Evolutionary conservation across 306 rosid genomes (phyloP).

Genomic region (Quercus wislizeni): DNA sequence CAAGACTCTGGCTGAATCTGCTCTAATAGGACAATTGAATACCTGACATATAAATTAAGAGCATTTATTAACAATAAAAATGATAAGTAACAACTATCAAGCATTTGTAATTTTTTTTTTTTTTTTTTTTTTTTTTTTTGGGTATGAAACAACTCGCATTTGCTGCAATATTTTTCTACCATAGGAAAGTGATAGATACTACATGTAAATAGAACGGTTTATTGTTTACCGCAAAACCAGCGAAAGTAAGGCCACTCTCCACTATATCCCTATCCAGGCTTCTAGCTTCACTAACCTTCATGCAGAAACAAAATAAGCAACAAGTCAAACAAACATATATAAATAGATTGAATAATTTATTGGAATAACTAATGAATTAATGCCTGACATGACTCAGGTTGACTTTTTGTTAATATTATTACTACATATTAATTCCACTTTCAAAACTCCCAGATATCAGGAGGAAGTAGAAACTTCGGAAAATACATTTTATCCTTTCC

Average conservation of each 20-base stretch:
- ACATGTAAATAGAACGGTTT: conserved; percentile 8
- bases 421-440: too few species aligned
- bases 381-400: not conserved
- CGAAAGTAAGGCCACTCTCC: conserved; percentile 82
- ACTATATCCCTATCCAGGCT: conserved; percentile 95
- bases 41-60: conserved; percentile 58
- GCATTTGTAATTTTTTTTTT: not conserved
- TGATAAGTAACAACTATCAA: conserved; percentile 6
- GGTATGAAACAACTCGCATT: not conserved
- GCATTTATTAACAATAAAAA: conserved; percentile 22
- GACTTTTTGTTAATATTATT: not conserved
- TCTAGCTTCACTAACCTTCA: conserved; percentile 99
- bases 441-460: not conserved
- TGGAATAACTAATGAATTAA: not conserved
- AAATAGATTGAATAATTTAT: not conserved
- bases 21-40: conserved; percentile 93
- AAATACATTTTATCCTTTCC: not conserved
- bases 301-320: conserved; percentile 29
- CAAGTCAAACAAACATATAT: conserved; percentile 2
- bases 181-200: not conserved
- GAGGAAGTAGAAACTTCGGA: not conserved
- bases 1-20: conserved; percentile 80
- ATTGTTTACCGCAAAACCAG: conserved; percentile 89
- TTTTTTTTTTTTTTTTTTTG: too few species aligned
- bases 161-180: not conserved